A percentile compares a stretch with the other conserved stretches of the same genome.
phyloP scores from a whole-genome alignment of 257 asterid genomes.

The Capsicum baccatum region DNA sequence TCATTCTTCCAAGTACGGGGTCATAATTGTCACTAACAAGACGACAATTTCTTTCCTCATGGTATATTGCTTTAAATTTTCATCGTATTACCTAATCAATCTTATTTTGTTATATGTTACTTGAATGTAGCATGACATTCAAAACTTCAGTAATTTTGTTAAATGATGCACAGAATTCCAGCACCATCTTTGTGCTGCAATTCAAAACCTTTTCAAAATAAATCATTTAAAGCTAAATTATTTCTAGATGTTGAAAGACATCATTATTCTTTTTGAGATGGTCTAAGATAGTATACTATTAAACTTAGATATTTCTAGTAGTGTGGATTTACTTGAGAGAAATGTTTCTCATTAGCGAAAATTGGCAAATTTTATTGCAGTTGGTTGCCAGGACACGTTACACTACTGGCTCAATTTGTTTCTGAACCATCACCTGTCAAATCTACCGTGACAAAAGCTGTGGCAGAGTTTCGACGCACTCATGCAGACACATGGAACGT shows the following conservation, averaged over 20 bases:
- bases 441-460: constrained; percentile 97
- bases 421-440: constrained; percentile 91
- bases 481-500: constrained; percentile 99
- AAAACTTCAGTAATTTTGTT: background rate
- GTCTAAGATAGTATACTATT: background rate
- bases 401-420: constrained; percentile 85
- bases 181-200: background rate
- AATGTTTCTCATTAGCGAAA: constrained; percentile 14
- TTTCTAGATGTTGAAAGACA: background rate
- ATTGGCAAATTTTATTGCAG: constrained; percentile 48
- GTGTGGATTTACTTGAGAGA: background rate
- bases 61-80: background rate
- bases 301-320: background rate
- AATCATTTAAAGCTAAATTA: background rate
- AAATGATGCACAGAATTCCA: background rate
- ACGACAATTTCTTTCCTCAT: background rate
- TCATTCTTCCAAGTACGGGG: background rate
- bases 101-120: constrained; percentile 16
- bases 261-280: background rate
- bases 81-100: background rate
- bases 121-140: background rate
- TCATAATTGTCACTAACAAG: background rate
- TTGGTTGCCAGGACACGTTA: constrained; percentile 97
- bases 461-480: constrained; percentile 97
- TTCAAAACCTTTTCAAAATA: background rate